phyloP scores from a whole-genome alignment of 83 land plant species.

The Picea abies region DNA sequence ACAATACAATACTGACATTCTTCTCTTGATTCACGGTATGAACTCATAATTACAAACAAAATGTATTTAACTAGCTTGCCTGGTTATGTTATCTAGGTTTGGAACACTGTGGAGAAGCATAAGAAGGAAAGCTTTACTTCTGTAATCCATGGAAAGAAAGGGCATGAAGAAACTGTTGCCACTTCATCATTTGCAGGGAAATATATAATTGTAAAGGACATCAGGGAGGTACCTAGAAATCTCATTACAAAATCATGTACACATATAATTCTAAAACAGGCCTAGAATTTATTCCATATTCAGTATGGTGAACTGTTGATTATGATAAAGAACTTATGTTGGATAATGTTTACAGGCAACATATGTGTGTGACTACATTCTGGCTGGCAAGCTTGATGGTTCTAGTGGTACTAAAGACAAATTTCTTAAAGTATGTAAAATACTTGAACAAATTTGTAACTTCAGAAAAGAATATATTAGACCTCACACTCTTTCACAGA shows the following conservation, averaged over 20 bases:
- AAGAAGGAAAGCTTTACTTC: slow-evolving; percentile 42
- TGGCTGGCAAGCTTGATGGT: slow-evolving; percentile 50
- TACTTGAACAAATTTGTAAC: neutral
- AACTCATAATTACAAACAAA: no score
- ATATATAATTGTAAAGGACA: slow-evolving; percentile 43
- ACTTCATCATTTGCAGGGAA: slow-evolving; percentile 48
- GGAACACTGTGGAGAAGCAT: slow-evolving; percentile 55
- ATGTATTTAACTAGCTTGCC: neutral
- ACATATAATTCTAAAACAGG: no score
- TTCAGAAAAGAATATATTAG: no score
- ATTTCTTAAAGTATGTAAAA: slow-evolving; percentile 34
- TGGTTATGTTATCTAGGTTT: slow-evolving; percentile 25
- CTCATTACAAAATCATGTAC: neutral
- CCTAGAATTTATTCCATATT: neutral
- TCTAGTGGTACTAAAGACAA: slow-evolving; percentile 53
- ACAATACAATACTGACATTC: neutral
- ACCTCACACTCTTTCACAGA: neutral
- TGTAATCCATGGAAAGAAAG: slow-evolving; percentile 54
- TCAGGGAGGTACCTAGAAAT: slow-evolving; percentile 36
- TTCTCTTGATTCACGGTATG: neutral
- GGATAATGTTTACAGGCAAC: slow-evolving; percentile 28
- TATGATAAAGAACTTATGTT: neutral
- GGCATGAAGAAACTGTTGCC: slow-evolving; percentile 50
- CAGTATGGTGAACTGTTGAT: neutral
- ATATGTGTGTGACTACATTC: slow-evolving; percentile 43